Evolutionary conservation across 805 yeast species (phyloP).

Genomic region (Teunomyces stri): DNA sequence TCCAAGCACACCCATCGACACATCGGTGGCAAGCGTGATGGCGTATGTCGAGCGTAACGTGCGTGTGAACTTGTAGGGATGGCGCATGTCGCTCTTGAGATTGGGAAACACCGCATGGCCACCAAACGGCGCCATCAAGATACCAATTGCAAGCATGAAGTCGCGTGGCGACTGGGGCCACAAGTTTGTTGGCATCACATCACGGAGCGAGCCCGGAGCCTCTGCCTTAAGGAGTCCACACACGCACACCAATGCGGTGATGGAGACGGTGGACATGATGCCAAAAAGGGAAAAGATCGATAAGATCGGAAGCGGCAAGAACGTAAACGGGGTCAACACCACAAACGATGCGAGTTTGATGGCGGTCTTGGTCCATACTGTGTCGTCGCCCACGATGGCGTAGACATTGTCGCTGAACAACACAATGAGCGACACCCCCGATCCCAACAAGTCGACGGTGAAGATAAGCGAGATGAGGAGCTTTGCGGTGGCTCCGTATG

Average conservation of each 20-base stretch:
- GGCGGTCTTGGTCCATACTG: conserved; percentile 38
- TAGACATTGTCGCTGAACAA: conserved; percentile 60
- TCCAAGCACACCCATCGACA: conserved; percentile 61
- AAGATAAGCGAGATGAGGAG: conserved; percentile 63
- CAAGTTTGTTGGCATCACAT: conserved; percentile 40
- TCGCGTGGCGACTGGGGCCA: conserved; percentile 33
- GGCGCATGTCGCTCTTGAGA: conserved; percentile 70
- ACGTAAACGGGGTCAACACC: conserved; percentile 74
- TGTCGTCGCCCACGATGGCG: conserved; percentile 39
- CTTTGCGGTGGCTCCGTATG: conserved; percentile 55
- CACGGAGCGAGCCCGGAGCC: conserved; percentile 56
- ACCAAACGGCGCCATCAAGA: conserved; percentile 76
- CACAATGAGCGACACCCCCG: conserved; percentile 55
- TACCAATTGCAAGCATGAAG: conserved; percentile 55
- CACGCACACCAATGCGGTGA: conserved; percentile 43
- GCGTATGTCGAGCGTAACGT: conserved; percentile 56
- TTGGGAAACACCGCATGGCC: conserved; percentile 85
- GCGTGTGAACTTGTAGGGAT: conserved; percentile 56
- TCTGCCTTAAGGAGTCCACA: conserved; percentile 43
- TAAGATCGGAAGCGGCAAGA: conserved; percentile 53
- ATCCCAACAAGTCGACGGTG: conserved; percentile 58
- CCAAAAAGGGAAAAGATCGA: conserved; percentile 57
- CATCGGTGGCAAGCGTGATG: conserved; percentile 58
- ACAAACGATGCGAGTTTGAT: conserved; percentile 70
- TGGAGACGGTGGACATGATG: conserved; percentile 50